Base-by-base conservation (phyloP, 129 eudicot species). In the Lactuca sativa region DNA sequence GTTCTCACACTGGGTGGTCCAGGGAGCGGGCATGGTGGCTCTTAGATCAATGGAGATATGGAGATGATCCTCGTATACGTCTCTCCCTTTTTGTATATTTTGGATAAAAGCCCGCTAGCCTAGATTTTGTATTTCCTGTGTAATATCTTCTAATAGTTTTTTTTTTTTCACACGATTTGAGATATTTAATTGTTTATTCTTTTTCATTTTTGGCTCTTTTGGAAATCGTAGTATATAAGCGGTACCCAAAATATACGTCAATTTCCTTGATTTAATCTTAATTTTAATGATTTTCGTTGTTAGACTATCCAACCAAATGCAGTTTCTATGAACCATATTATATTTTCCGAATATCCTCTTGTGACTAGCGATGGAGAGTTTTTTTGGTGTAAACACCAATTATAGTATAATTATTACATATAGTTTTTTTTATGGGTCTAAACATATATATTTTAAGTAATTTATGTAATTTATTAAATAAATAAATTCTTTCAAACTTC, bases 1-100 rank as follows among this genome's bases (percentile, higher is more conserved):
- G 93, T 89, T 66, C 82, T 93, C 30, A 81, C 95, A 52, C 84
- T 93, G 48, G 96, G 95, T 21, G 88, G 90, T 70, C 95, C 97
- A 3, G 95, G 83, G 37, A 78, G 85, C 75, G 78, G 71, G 41
- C 76, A 70, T 9, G 59, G 64, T 53, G 68, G 70, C 57, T 61
- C 57, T 31, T 69, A 60, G 75, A 54, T 16, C 25, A 25, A 53
- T 13, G 15, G 12, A 38, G 37, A 37, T 10, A 34, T 18, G 21
- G 21, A 44, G 40, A 18, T 53, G 38, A 55, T 38, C 30, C 60
- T 38, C 41, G 25, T 16, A 18, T 18, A 51, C 56, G 13, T 38
- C 15, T 43, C 52, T 61, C 64, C 25, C 37, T 15, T 70, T 68
- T 61, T 77, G 81, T 77, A 77, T 62, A 77, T 62, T 61, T 59